Evolutionary conservation across 257 asterid species (phyloP).

Genomic region (Nicotiana attenuata): DNA sequence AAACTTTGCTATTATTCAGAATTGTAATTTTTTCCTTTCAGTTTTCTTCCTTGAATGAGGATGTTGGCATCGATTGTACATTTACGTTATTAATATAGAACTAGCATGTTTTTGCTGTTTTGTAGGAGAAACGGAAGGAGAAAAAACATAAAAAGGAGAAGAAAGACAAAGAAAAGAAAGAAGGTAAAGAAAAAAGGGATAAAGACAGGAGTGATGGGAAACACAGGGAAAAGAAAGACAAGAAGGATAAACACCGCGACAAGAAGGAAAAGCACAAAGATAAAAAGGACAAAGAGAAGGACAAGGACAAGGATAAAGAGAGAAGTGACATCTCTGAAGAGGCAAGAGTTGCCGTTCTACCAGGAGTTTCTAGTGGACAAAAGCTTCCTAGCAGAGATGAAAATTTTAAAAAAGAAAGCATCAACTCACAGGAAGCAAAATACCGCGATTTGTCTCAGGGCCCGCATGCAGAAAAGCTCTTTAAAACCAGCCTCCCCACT

Average conservation of each 20-base stretch:
- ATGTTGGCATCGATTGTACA: neutral
- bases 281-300: constrained; percentile 38
- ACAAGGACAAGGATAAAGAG: constrained; percentile 35
- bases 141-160: constrained; percentile 63
- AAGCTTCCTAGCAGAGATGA: constrained; percentile 21
- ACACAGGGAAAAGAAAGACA: constrained; percentile 58
- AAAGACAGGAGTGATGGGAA: constrained; percentile 53
- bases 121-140: constrained; percentile 62
- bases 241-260: constrained; percentile 55
- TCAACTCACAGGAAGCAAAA: constrained; percentile 29
- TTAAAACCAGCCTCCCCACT: constrained; percentile 22
- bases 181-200: constrained; percentile 54
- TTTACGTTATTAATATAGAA: neutral
- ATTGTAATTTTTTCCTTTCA: neutral
- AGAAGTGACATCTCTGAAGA: constrained; percentile 57
- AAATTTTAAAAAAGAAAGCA: constrained; percentile 16
- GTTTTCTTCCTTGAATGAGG: neutral
- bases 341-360: constrained; percentile 37
- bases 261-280: constrained; percentile 43
- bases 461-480: constrained; percentile 43
- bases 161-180: constrained; percentile 56
- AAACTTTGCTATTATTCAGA: neutral
- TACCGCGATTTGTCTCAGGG: constrained; percentile 21
- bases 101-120: constrained; percentile 9
- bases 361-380: constrained; percentile 30